phyloP scores from a whole-genome alignment of 2,329 filamentous ascomycete species.

The Sarocladium brachiariae region DNA sequence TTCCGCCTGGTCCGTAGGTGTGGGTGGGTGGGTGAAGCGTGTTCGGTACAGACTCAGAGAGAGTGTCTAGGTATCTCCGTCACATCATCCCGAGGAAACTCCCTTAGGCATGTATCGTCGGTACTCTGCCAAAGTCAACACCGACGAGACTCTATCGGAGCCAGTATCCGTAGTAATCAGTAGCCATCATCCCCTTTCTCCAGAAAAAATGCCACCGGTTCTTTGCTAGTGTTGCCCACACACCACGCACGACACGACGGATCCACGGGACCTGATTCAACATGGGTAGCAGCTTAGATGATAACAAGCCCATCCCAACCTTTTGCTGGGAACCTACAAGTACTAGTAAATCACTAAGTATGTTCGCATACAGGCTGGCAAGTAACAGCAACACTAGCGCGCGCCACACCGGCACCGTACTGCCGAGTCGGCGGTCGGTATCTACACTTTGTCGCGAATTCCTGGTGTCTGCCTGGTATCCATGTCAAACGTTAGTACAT shows the following conservation, averaged over 20 bases:
- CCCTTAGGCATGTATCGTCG: no score
- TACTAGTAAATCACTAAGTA: no score
- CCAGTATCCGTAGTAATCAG: no score
- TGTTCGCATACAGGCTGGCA: no score
- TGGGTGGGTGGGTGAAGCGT: no score
- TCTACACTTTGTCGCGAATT: slow-evolving; percentile 2
- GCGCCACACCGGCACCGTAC: not conserved
- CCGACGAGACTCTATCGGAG: not conserved
- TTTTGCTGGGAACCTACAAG: no score
- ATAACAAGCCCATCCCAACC: no score
- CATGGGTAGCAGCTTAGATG: not conserved
- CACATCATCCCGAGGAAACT: not conserved
- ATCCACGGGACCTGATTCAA: not conserved
- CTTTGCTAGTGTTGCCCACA: no score
- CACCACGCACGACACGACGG: not conserved
- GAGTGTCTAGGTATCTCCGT: not conserved
- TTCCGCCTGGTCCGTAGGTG: not conserved
- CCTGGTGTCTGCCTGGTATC: not conserved
- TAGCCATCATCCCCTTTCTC: not conserved
- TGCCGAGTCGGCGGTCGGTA: slow-evolving; percentile 6
- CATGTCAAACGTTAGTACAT: no score
- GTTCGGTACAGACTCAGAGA: no score
- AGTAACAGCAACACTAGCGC: no score
- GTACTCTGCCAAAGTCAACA: no score
- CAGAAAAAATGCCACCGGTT: slow-evolving; percentile 1